phyloP scores from a whole-genome alignment of 148 eudicot species.

The Selenicereus undatus region DNA sequence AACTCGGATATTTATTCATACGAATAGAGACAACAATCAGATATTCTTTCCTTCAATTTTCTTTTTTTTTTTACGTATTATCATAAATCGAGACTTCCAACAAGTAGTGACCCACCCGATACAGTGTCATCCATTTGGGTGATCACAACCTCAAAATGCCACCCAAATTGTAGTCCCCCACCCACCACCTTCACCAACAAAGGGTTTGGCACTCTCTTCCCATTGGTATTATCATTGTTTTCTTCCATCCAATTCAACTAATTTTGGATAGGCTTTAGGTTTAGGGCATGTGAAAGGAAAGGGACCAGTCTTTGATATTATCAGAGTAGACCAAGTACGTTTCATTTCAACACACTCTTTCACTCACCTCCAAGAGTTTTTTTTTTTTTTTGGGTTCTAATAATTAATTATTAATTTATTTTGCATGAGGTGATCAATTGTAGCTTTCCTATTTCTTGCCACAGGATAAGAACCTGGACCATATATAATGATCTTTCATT shows the following conservation, averaged over 20 bases:
- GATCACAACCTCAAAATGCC: slow-evolving; percentile 10
- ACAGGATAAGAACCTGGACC: slow-evolving; percentile 3
- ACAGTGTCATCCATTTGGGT: neutral
- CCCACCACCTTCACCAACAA: neutral
- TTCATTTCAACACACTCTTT: slow-evolving; percentile 20
- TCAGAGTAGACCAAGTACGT: slow-evolving; percentile 5
- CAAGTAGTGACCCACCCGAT: neutral
- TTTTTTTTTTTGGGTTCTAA: neutral
- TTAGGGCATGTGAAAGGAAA: slow-evolving; percentile 29
- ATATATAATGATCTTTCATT: neutral
- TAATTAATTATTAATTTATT: neutral
- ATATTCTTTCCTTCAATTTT: too few species aligned
- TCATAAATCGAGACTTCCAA: neutral
- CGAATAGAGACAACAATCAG: too few species aligned
- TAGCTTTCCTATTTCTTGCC: neutral
- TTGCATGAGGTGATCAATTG: slow-evolving; percentile 9
- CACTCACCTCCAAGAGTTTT: neutral
- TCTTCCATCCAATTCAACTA: too few species aligned
- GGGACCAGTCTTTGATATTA: slow-evolving; percentile 16
- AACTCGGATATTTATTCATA: too few species aligned
- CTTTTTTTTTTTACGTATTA: too few species aligned
- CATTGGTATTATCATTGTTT: neutral
- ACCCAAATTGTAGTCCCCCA: slow-evolving; percentile 11
- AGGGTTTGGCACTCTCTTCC: neutral
- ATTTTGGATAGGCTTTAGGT: neutral